Percentiles rank a stretch among this genome's conserved stretches.
Conservation (phyloP, 2,329 filamentous ascomycete genomes). For the Paecilomyces sp. region DNA sequence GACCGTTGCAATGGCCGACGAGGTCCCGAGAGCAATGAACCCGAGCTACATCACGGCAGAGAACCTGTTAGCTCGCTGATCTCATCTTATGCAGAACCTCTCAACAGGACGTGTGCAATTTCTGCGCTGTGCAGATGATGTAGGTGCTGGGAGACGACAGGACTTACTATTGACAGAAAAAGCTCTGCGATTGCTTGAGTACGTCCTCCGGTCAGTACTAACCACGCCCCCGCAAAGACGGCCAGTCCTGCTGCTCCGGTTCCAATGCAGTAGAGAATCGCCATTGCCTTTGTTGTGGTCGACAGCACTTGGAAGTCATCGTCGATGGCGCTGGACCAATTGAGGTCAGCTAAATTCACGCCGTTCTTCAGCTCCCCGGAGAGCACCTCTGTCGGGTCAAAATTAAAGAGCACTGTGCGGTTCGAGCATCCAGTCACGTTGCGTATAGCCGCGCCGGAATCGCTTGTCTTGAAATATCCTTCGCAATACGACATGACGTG, state of each 20-base stretch:
- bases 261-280: slow-evolving; percentile 54
- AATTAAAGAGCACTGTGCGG: slow-evolving; percentile 47
- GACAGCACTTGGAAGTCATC: slow-evolving; percentile 46
- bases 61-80: background rate
- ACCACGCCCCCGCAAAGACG: slow-evolving; percentile 40
- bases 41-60: slow-evolving; percentile 31
- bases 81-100: background rate
- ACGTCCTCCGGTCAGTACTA: slow-evolving; percentile 38
- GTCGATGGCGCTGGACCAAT: slow-evolving; percentile 52
- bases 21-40: slow-evolving; percentile 57
- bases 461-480: slow-evolving; percentile 33
- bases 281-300: slow-evolving; percentile 45
- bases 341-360: slow-evolving; percentile 45
- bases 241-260: slow-evolving; percentile 46
- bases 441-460: slow-evolving; percentile 23
- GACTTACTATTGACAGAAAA: slow-evolving; percentile 37
- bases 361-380: slow-evolving; percentile 42
- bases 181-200: slow-evolving; percentile 46
- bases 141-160: background rate
- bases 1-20: slow-evolving; percentile 67
- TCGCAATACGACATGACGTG: slow-evolving; percentile 57
- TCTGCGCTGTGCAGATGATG: background rate
- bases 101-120: background rate
- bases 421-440: slow-evolving; percentile 52
- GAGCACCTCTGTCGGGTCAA: slow-evolving; percentile 47